Evolutionary conservation across 1,284 basidiomycete species (phyloP), one percentile per base, ranked within the genome.

Genomic region (Puccinia hordei): DNA sequence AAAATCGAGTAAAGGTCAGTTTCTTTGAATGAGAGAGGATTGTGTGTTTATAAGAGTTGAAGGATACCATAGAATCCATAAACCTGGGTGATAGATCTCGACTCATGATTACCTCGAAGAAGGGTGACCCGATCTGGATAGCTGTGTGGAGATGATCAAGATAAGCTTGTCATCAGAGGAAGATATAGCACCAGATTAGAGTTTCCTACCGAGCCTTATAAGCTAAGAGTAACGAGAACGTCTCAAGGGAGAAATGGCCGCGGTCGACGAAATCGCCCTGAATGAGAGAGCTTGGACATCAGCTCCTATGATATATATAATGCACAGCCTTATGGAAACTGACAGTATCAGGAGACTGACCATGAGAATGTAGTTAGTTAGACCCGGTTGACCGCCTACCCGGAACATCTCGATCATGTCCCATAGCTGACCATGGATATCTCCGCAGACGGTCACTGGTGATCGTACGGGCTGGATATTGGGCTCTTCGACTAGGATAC

Each of bases 231-330:
- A 98, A 86, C 15, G 94, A 95, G 12, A 98, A 91, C 0, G 95
- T 98, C 87, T 98, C 95, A n/a, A 98, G 87, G 84, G 92, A 94
- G 85, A 98, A 98, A 86, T 97, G 94, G 15, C 96, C 96, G 82
- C 95, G 89, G 87, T 98, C 96, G 51, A 98, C 95, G 87, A 98
- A 98, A 86, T 98, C 95, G 75, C 95, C 95, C 94, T 96, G 85
- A 66, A 72, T 61, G 15, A 44, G 68, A 49, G 6, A 41, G 38
- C 38, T 41, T 41, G 38, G 51, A 53, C 38, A 41, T 41, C 6
- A 41, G 38, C 12, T 41, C 12, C 38, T 12, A 41, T 6, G 12
- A 46, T 13, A 30, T 30, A 82, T 4, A 35, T 19, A 72, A 41
- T 30, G 13, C 46, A 46, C 51, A 59, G 5, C 79, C 24, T 73